These are phyloP conservation scores for Colletotrichum caudatum DNA, from an alignment of 2,329 filamentous ascomycete genomes.

Conservation along the genomic window DNA sequence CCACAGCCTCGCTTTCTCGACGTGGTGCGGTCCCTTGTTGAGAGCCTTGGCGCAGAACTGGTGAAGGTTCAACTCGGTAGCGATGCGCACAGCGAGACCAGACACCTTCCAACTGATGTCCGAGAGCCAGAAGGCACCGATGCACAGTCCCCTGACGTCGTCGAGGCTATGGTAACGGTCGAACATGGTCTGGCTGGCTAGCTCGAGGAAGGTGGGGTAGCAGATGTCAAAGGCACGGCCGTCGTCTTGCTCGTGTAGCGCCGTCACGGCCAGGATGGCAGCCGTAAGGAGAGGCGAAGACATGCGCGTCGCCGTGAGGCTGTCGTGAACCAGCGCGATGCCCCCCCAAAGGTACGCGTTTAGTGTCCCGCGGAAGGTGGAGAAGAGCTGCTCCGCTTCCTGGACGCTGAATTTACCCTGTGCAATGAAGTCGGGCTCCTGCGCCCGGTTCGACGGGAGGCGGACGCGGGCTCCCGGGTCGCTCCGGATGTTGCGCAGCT, in stretches of 20 bases:
- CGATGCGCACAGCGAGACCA: conserved; percentile 68
- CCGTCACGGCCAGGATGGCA: conserved; percentile 51
- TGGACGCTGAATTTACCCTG: conserved; percentile 46
- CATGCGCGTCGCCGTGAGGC: conserved; percentile 46
- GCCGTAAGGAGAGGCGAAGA: conserved; percentile 49
- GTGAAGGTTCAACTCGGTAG: conserved; percentile 68
- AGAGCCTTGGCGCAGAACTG: conserved; percentile 64
- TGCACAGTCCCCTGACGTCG: conserved; percentile 70
- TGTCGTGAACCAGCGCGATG: conserved; percentile 48
- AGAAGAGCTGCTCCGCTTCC: conserved; percentile 48
- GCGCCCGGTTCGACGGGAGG: conserved; percentile 31
- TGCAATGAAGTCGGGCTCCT: conserved; percentile 48
- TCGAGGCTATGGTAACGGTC: conserved; percentile 65
- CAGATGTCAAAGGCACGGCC: conserved; percentile 66
- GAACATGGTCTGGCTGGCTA: conserved; percentile 69
- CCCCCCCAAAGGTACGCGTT: conserved; percentile 52
- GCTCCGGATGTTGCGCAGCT: conserved; percentile 50
- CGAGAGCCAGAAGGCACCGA: conserved; percentile 74
- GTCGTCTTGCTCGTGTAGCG: conserved; percentile 48
- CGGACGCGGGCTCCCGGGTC: conserved; percentile 45
- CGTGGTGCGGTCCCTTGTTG: conserved; percentile 58
- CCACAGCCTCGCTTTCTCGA: conserved; percentile 70
- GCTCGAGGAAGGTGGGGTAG: conserved; percentile 68
- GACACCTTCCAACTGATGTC: conserved; percentile 69
- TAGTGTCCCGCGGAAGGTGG: conserved; percentile 47